Conservation (phyloP, 805 yeast species). For the Trichomonascus vanleenenianus region DNA sequence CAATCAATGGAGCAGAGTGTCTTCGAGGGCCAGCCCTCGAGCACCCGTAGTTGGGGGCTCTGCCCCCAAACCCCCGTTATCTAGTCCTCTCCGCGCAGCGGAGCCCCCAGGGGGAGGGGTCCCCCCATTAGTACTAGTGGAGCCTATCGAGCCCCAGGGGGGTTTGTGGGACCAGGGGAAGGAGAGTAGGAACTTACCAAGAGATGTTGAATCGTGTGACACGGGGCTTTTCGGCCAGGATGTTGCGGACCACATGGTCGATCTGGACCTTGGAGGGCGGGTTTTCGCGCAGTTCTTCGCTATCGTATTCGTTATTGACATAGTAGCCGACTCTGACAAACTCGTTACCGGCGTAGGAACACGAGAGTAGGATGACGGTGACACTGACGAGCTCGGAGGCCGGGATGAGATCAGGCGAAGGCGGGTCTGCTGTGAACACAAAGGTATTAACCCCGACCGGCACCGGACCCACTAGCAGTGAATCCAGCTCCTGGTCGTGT, state of each 20-base stretch:
- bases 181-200: slow-evolving; percentile 45
- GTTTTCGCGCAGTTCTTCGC: slow-evolving; percentile 84
- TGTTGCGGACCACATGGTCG: slow-evolving; percentile 88
- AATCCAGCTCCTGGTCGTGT: slow-evolving; percentile 95
- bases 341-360: slow-evolving; percentile 88
- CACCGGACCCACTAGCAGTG: slow-evolving; percentile 95
- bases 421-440: slow-evolving; percentile 91
- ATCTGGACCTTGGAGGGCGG: slow-evolving; percentile 93
- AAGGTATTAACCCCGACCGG: slow-evolving; percentile 96
- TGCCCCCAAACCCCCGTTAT: too few species aligned
- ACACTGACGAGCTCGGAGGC: slow-evolving; percentile 93
- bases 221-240: slow-evolving; percentile 93
- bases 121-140: too few species aligned
- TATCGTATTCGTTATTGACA: slow-evolving; percentile 93
- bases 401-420: slow-evolving; percentile 91
- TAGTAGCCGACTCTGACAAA: slow-evolving; percentile 97
- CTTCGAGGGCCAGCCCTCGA: too few species aligned
- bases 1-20: too few species aligned
- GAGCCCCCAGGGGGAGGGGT: too few species aligned
- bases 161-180: too few species aligned
- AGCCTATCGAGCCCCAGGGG: too few species aligned
- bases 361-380: slow-evolving; percentile 85
- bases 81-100: too few species aligned
- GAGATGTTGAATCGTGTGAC: slow-evolving; percentile 95
- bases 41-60: too few species aligned